Percentiles rank a stretch among this genome's conserved stretches.
These are phyloP conservation scores for Microbotryomycetes sp. DNA, from an alignment of 1,284 basidiomycete species.

Conservation along the genomic window DNA sequence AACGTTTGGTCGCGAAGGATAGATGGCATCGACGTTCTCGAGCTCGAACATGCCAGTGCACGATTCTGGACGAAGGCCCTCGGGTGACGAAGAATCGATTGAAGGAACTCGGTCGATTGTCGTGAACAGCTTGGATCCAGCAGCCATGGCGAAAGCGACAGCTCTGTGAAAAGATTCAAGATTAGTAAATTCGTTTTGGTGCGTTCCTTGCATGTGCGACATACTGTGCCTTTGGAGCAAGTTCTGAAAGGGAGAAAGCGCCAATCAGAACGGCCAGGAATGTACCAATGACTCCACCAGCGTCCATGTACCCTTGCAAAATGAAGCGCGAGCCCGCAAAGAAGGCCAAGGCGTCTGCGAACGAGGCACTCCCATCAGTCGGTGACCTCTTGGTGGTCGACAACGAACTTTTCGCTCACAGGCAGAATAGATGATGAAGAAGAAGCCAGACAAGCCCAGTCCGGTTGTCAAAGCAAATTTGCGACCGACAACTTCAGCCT, in stretches of 20 bases:
- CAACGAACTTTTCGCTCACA: constrained; percentile 24
- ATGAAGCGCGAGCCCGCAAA: constrained; percentile 45
- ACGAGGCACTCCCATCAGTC: no score
- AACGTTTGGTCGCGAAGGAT: constrained; percentile 72
- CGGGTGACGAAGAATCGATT: constrained; percentile 71
- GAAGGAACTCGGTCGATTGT: constrained; percentile 79
- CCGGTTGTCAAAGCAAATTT: not conserved
- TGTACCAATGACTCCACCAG: constrained; percentile 27
- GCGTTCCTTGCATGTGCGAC: constrained; percentile 75
- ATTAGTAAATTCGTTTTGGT: not conserved
- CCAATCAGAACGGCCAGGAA: constrained; percentile 19
- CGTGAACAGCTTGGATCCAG: constrained; percentile 38
- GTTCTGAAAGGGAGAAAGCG: constrained; percentile 41
- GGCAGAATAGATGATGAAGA: constrained; percentile 68
- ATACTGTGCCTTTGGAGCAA: constrained; percentile 49
- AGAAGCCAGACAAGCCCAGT: constrained; percentile 53
- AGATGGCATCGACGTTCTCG: constrained; percentile 74
- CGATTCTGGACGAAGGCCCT: constrained; percentile 62
- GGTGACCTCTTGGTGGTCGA: constrained; percentile 42
- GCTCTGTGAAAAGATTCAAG: constrained; percentile 75
- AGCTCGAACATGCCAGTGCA: constrained; percentile 56
- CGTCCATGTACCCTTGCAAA: constrained; percentile 53
- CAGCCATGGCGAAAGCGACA: constrained; percentile 48
- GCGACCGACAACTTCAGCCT: constrained; percentile 44
- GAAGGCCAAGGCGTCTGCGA: constrained; percentile 50